These are phyloP conservation scores for Balamuthia mandrillaris DNA, from an alignment of 208 protist species.

Conservation along the genomic window DNA sequence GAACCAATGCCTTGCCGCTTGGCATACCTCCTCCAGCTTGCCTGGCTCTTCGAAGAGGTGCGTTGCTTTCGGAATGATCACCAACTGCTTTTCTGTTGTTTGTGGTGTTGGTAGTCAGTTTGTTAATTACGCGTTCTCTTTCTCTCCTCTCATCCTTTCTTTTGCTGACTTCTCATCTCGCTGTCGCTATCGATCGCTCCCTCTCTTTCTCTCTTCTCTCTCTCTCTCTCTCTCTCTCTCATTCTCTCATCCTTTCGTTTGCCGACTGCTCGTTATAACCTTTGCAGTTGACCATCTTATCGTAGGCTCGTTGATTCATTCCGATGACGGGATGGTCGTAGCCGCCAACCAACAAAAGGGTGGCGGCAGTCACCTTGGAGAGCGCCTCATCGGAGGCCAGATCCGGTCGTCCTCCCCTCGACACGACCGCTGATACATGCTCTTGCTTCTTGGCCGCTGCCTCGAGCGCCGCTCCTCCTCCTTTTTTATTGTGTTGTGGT, in stretches of 20 bases:
- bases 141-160: no score
- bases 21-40: slow-evolving; percentile 8
- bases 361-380: neutral
- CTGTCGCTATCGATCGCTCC: no score
- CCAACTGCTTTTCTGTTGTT: neutral
- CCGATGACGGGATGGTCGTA: slow-evolving; percentile 18
- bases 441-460: neutral
- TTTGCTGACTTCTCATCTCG: no score
- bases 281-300: no score
- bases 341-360: slow-evolving; percentile 23
- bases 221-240: no score
- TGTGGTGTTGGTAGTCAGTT: no score
- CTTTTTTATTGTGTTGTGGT: no score
- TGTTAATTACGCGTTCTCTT: no score
- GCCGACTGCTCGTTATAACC: no score
- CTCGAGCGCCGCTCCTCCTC: slow-evolving; percentile 7
- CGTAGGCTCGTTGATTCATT: slow-evolving; percentile 12
- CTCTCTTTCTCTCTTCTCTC: no score
- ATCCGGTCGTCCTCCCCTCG: slow-evolving; percentile 23
- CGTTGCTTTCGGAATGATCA: slow-evolving; percentile 5
- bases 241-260: no score
- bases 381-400: neutral
- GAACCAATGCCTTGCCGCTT: slow-evolving; percentile 4
- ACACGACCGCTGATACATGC: slow-evolving; percentile 32
- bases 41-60: slow-evolving; percentile 25